A percentile compares a stretch with the other conserved stretches of the same genome.
Evolutionary conservation across 2,329 filamentous ascomycete genomes (phyloP).

Genomic region (Lecanoromycetidae sp.): DNA sequence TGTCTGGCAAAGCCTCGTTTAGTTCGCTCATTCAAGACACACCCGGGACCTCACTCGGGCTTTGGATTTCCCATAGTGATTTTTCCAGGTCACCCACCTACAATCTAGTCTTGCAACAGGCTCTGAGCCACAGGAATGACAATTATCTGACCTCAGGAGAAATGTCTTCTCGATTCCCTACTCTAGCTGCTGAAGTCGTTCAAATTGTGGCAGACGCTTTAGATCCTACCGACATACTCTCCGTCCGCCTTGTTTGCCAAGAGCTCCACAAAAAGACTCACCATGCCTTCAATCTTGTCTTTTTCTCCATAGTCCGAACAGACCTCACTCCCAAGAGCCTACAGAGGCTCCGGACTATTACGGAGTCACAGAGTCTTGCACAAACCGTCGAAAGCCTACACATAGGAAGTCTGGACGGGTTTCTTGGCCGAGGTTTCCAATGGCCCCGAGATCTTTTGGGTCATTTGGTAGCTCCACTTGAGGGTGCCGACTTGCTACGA

Average conservation of each 20-base stretch:
- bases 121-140: too few species aligned
- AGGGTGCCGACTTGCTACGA: neutral
- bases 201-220: neutral
- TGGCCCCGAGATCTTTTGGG: neutral
- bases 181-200: neutral
- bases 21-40: too few species aligned
- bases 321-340: neutral
- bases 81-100: too few species aligned
- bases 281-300: neutral
- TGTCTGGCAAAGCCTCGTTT: too few species aligned
- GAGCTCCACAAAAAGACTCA: neutral
- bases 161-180: neutral
- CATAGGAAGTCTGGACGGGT: neutral
- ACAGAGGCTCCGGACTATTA: neutral
- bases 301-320: neutral
- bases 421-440: neutral
- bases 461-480: neutral
- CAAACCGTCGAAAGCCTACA: neutral
- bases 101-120: too few species aligned
- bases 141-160: too few species aligned
- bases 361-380: neutral
- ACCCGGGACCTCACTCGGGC: too few species aligned
- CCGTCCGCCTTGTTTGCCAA: neutral
- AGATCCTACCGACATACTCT: neutral
- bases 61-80: too few species aligned